Percentiles rank a stretch among this genome's conserved stretches.
Evolutionary conservation across 2,329 filamentous ascomycete species (phyloP).

Genomic region (Aspergillus neoniger): DNA sequence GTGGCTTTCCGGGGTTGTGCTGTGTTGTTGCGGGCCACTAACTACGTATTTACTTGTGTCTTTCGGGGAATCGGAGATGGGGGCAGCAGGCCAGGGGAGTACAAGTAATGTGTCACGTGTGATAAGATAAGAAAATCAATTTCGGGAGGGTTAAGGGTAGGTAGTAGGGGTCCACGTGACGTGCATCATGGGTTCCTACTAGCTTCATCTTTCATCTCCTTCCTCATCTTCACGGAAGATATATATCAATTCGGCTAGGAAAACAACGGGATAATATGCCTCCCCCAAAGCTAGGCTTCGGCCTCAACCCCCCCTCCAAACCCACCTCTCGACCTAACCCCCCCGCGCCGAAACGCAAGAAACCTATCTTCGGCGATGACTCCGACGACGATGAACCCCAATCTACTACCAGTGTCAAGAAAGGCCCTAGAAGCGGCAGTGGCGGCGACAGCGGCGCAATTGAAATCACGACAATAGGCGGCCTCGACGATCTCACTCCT

Average conservation of each 20-base stretch:
- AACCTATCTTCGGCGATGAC: conserved; percentile 47
- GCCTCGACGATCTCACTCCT: conserved; percentile 28
- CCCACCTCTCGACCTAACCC: conserved; percentile 20
- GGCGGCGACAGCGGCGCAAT: conserved; percentile 19
- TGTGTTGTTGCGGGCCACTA: neutral
- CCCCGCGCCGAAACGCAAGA: conserved; percentile 49
- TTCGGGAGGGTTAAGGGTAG: neutral
- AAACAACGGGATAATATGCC: conserved; percentile 18
- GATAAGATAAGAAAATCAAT: conserved; percentile 7
- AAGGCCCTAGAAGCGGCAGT: conserved; percentile 10
- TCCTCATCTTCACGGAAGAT: neutral
- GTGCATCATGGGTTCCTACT: neutral
- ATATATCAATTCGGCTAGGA: neutral
- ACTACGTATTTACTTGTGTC: too few species aligned
- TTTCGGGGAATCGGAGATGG: too few species aligned
- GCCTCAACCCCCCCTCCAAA: conserved; percentile 48
- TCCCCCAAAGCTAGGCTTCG: conserved; percentile 41
- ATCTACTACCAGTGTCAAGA: conserved; percentile 12
- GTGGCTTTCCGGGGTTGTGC: neutral
- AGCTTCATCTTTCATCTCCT: neutral
- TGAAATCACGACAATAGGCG: conserved; percentile 45
- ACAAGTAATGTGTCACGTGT: conserved; percentile 9
- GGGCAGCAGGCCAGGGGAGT: neutral
- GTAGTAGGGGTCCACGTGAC: neutral
- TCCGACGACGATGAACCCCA: conserved; percentile 36